Evolutionary conservation across 192 early-diverging fungal genomes (phyloP), one percentile per base, ranked within the genome.

Genomic region (Coemansia sp.): DNA sequence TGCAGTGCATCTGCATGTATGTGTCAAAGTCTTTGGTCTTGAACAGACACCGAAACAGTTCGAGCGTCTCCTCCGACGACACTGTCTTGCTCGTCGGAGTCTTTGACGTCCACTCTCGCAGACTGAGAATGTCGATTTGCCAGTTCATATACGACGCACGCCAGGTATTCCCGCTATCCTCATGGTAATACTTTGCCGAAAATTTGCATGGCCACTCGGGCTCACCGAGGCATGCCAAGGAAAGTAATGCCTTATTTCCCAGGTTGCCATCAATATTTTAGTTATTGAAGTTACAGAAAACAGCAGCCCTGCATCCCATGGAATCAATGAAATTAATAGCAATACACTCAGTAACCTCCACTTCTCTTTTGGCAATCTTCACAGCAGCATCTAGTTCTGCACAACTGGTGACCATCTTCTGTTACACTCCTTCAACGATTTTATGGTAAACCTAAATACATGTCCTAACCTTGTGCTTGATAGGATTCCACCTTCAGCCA

Each of bases 291-390:
- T 27, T 27, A 1, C 24, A 27, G 24, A 27, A 27, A 27, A 27
- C 24, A 27, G 24, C 24, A 27, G 24, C 24, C 24, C 24, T 27
- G 24, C 24, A 27, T 27, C 24, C 24, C 24, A 27, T 27, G 24
- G 24, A 27, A 27, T 27, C 24, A 27, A 27, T 1, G 24, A 27
- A 27, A 27, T 27, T 27, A 1, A 27, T 27, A 27, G 24, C 24
- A 27, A 27, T 27, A 27, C 24, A 27, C 24, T 27, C 24, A 27
- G 24, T 1, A 27, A 27, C 24, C 24, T 45, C 14, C 42, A 69
- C 59, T 59, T 19, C 65, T 62, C 51, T 62, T 68, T n/a, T 59
- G 39, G 24, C 24, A 27, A 27, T 27, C 24, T 27, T 27, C 24
- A 27, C 24, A 27, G 24, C 24, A 27, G 24, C 24, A 27, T 27